Percentiles rank a stretch among this genome's conserved stretches.
Evolutionary conservation across 331 rosid species (phyloP).

Genomic region (Pyracantha coccinea): DNA sequence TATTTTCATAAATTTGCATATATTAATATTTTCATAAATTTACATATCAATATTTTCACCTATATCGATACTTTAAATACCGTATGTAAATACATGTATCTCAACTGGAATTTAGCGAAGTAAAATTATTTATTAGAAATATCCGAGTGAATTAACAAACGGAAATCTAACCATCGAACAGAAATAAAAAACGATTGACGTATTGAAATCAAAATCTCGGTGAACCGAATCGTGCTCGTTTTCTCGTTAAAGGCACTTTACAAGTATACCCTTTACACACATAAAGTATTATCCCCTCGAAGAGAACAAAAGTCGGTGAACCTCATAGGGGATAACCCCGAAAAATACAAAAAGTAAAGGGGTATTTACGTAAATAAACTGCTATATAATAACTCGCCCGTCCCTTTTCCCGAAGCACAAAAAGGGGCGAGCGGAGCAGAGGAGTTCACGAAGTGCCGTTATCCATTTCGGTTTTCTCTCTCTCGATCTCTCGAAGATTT

Average conservation of each 20-base stretch:
- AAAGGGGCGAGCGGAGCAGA: conserved; percentile 52
- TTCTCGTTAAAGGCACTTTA: not conserved
- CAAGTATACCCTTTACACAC: conserved; percentile 1
- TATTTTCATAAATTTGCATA: too few species aligned
- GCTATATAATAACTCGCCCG: conserved; percentile 25
- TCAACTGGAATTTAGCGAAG: too few species aligned
- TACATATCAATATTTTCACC: too few species aligned
- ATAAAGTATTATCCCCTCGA: not conserved
- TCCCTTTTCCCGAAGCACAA: not conserved
- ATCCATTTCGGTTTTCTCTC: conserved; percentile 33
- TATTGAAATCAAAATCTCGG: too few species aligned
- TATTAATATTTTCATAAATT: too few species aligned
- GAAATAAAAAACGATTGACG: too few species aligned
- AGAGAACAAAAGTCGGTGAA: not conserved
- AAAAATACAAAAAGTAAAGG: not conserved
- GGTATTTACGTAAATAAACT: conserved; percentile 7
- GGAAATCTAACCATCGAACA: too few species aligned
- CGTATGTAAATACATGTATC: too few species aligned
- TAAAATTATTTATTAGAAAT: too few species aligned
- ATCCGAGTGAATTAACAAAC: too few species aligned
- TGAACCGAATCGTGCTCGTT: too few species aligned
- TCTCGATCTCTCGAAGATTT: conserved; percentile 21
- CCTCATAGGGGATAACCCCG: not conserved
- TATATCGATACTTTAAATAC: too few species aligned
- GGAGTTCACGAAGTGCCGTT: conserved; percentile 72